Evolutionary conservation across 306 rosid species (phyloP), one percentile per base, ranked within the genome.

Genomic region (Abrus precatorius): DNA sequence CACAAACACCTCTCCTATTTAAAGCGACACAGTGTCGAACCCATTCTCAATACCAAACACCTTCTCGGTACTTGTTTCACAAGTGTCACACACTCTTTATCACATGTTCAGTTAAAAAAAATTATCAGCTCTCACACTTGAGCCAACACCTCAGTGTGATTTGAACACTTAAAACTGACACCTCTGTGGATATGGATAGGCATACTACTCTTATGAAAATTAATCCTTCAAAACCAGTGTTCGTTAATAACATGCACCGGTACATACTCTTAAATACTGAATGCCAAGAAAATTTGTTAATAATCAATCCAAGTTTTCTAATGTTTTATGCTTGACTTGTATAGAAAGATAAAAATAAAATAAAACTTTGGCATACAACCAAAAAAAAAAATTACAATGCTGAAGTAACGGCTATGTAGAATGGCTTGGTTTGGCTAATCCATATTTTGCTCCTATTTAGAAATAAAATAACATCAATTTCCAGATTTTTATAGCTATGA

Each of bases 381-480:
- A 20, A 20, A 20, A 59, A 59, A 59, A 78, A 66, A 65, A 20
- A 45, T 48, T 66, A 72, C 29, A 55, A 73, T 27, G 44, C 33
- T 9, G 3, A 57, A 50, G 8, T 59, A 47, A 69, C 36, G n/a
- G 33, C 29, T 28, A 52, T 72, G 33, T 59, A 30, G 14, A 49
- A n/a, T 38, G 49, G 9, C 62, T 50, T 14, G 3, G 36, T 20
- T 73, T 57, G 82, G 74, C 65, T 11, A 70, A 41, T 75, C 9
- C 77, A 67, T 41, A 49, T 60, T 55, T 74, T 65, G 33, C 3
- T 30, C 20, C 27, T 57, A 66, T 45, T 61, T 45, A 32, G 32
- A 84, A 63, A 59, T 14, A 79, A 49, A 73, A 72, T 47, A 60
- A 38, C 63, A n/a, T 3, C 65, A 29, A 69, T 75, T 29, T 48